These are phyloP conservation scores for Kockiozyma suomiensis DNA, from an alignment of 805 yeast genomes.

Conservation along the genomic window DNA sequence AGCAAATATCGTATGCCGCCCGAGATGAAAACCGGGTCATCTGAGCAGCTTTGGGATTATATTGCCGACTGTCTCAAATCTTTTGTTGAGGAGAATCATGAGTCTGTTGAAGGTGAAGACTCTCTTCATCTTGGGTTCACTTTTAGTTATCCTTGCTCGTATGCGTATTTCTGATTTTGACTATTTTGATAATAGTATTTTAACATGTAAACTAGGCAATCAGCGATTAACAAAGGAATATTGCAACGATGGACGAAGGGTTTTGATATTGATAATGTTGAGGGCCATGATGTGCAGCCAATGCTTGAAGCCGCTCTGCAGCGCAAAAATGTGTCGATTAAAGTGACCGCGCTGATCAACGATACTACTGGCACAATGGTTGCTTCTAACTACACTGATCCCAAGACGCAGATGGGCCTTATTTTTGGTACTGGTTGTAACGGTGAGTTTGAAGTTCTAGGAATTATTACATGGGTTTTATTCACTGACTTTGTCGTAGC, in stretches of 20 bases:
- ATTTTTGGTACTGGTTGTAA: slow-evolving; percentile 98
- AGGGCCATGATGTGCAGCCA: slow-evolving; percentile 92
- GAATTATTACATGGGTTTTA: too few species aligned
- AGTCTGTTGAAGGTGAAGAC: slow-evolving; percentile 46
- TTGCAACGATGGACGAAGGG: slow-evolving; percentile 98
- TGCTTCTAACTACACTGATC: slow-evolving; percentile 90
- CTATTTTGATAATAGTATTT: neutral
- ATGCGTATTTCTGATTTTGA: neutral
- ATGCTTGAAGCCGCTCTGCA: slow-evolving; percentile 78
- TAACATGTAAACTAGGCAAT: slow-evolving; percentile 49
- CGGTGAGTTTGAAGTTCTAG: slow-evolving; percentile 62
- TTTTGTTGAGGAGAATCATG: slow-evolving; percentile 70
- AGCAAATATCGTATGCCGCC: slow-evolving; percentile 74
- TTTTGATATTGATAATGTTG: slow-evolving; percentile 88
- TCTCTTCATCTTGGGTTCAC: slow-evolving; percentile 86
- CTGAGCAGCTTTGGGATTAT: slow-evolving; percentile 78
- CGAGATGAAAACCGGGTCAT: slow-evolving; percentile 72
- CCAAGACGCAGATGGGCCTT: slow-evolving; percentile 88
- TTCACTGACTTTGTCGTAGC: slow-evolving; percentile 10
- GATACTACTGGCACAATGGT: slow-evolving; percentile 97
- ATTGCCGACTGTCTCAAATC: slow-evolving; percentile 78
- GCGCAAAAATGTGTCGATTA: slow-evolving; percentile 68
- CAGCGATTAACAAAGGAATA: slow-evolving; percentile 79
- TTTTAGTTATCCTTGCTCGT: slow-evolving; percentile 74
- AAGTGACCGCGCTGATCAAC: slow-evolving; percentile 88